Evolutionary conservation across 805 yeast species (phyloP).

Genomic region (Nakazawaea peltata): DNA sequence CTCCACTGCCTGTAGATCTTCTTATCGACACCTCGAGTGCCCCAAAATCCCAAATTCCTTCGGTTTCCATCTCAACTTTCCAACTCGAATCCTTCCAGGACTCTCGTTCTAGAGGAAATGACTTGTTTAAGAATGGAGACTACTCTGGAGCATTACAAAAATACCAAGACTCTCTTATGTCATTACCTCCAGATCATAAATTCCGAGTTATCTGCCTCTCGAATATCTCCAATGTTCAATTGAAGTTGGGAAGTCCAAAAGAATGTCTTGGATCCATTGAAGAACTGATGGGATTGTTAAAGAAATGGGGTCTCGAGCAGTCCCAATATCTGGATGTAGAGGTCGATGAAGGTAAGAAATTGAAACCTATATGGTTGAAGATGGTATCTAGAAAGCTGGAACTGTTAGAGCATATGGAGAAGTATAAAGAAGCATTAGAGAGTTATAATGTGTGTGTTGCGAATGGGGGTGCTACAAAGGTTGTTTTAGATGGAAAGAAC

Average conservation of each 20-base stretch:
- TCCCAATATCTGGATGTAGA: constrained; percentile 23
- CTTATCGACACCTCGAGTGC: constrained; percentile 22
- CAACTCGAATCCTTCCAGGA: constrained; percentile 31
- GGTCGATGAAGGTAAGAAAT: constrained; percentile 40
- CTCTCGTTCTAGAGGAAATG: constrained; percentile 48
- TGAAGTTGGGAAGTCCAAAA: constrained; percentile 65
- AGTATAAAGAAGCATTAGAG: constrained; percentile 52
- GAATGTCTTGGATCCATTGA: constrained; percentile 38
- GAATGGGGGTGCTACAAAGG: constrained; percentile 57
- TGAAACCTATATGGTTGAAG: constrained; percentile 69
- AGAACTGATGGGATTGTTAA: constrained; percentile 35
- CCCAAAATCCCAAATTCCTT: constrained; percentile 10
- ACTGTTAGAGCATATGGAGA: constrained; percentile 73
- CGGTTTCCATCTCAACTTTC: constrained; percentile 14
- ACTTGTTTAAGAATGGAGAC: constrained; percentile 74
- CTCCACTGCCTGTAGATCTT: constrained; percentile 12
- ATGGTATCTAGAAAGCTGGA: constrained; percentile 70
- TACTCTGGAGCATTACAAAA: constrained; percentile 55
- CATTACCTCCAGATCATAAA: constrained; percentile 4
- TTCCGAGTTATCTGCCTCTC: constrained; percentile 21
- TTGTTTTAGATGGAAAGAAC: constrained; percentile 71
- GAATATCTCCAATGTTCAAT: constrained; percentile 60
- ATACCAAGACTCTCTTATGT: constrained; percentile 33
- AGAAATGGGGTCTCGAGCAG: constrained; percentile 21
- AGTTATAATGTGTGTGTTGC: constrained; percentile 56